phyloP scores from a whole-genome alignment of 208 protist species.

The Histomonas meleagridis region DNA sequence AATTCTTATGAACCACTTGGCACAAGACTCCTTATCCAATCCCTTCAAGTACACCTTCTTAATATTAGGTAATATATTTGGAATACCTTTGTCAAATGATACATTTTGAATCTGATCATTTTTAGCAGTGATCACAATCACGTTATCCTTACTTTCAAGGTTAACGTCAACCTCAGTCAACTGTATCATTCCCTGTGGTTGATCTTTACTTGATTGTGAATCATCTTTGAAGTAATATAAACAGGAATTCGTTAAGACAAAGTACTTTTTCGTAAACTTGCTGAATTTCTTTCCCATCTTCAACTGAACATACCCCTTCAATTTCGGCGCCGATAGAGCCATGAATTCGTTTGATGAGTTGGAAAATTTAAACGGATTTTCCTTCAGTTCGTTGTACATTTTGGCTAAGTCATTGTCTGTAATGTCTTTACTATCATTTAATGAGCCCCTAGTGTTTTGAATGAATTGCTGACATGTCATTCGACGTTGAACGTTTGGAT shows the following conservation, averaged over 20 bases:
- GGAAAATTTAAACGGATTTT: no score
- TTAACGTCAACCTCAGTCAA: background rate
- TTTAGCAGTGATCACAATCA: no score
- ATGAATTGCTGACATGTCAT: conserved; percentile 50
- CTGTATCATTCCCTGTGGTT: background rate
- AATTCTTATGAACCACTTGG: no score
- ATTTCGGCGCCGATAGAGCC: background rate
- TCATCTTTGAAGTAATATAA: conserved; percentile 32
- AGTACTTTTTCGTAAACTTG: background rate
- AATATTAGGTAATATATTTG: no score
- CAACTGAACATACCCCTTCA: background rate
- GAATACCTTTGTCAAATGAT: no score
- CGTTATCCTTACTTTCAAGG: no score
- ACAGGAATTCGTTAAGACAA: background rate
- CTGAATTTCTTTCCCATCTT: background rate
- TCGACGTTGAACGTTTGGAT: conserved; percentile 44
- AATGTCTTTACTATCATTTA: no score
- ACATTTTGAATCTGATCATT: no score
- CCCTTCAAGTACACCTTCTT: no score
- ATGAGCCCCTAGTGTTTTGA: conserved; percentile 45
- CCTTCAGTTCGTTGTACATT: no score
- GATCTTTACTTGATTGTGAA: background rate
- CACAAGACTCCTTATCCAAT: no score
- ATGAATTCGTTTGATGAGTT: conserved; percentile 18
- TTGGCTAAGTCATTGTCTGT: no score